Conservation (phyloP, 2,329 filamentous ascomycete genomes). For the Alternaria novae-zelandiae region DNA sequence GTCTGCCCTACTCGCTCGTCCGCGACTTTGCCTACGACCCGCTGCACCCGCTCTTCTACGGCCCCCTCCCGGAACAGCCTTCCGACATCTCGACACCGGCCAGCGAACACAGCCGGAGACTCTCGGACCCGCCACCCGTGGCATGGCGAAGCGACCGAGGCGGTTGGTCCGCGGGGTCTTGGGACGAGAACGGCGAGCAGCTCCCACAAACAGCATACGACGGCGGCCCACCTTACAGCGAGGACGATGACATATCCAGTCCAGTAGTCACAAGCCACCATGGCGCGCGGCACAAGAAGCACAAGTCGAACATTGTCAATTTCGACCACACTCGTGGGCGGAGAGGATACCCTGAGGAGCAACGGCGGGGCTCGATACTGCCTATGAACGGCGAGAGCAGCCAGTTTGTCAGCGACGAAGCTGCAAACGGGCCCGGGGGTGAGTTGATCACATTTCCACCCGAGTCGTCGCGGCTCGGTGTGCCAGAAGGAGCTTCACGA, state of each 20-base stretch:
- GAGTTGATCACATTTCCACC: slow-evolving; percentile 82
- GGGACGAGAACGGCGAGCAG: slow-evolving; percentile 67
- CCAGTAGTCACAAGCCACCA: slow-evolving; percentile 75
- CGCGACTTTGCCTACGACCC: slow-evolving; percentile 93
- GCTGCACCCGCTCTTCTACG: slow-evolving; percentile 88
- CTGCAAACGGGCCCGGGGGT: slow-evolving; percentile 75
- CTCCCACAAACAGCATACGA: slow-evolving; percentile 83
- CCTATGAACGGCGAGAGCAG: slow-evolving; percentile 70
- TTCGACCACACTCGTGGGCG: slow-evolving; percentile 49
- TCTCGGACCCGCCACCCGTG: slow-evolving; percentile 80
- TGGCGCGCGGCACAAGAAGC: slow-evolving; percentile 77
- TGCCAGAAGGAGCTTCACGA: slow-evolving; percentile 44
- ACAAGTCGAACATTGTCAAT: slow-evolving; percentile 60
- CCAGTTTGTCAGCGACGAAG: slow-evolving; percentile 74
- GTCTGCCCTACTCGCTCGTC: slow-evolving; percentile 84
- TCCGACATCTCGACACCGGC: slow-evolving; percentile 85
- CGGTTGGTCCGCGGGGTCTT: slow-evolving; percentile 61
- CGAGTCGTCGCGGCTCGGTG: slow-evolving; percentile 45
- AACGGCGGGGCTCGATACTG: slow-evolving; percentile 53
- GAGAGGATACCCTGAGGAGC: slow-evolving; percentile 40
- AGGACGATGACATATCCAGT: slow-evolving; percentile 93
- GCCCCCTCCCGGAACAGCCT: slow-evolving; percentile 79
- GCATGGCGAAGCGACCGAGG: slow-evolving; percentile 72
- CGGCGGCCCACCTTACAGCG: slow-evolving; percentile 85
- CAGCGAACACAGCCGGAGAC: slow-evolving; percentile 73